These are phyloP conservation scores for Phytophthora sojae DNA, from an alignment of 352 stramenopile genomes.

Conservation along the genomic window DNA sequence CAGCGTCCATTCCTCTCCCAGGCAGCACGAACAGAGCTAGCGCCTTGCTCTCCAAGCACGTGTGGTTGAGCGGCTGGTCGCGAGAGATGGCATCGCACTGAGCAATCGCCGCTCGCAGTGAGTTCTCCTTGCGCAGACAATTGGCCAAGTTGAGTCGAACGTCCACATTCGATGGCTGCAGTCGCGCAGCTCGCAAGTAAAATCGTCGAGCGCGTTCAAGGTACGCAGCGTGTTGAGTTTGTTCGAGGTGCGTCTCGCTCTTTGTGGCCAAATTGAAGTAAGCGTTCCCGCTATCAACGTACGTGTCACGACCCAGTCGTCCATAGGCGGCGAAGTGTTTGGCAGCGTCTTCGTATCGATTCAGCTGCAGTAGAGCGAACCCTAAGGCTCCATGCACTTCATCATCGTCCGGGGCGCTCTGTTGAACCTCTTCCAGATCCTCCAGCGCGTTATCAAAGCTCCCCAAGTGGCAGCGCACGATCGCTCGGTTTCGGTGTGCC, in stretches of 20 bases:
- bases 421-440: constrained; percentile 75
- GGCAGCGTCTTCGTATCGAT: constrained; percentile 72
- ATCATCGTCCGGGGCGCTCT: constrained; percentile 73
- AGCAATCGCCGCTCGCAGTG: constrained; percentile 49
- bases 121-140: constrained; percentile 60
- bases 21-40: constrained; percentile 64
- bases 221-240: constrained; percentile 48
- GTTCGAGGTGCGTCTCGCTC: constrained; percentile 40
- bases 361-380: constrained; percentile 74
- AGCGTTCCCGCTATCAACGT: constrained; percentile 76
- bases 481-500: constrained; percentile 72
- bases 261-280: constrained; percentile 75
- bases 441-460: constrained; percentile 63
- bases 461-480: constrained; percentile 62
- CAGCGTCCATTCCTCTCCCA: constrained; percentile 40
- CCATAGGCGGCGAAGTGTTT: constrained; percentile 71
- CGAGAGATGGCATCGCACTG: constrained; percentile 63
- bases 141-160: constrained; percentile 76
- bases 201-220: constrained; percentile 68
- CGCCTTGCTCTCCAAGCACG: constrained; percentile 65
- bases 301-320: constrained; percentile 66
- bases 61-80: constrained; percentile 58
- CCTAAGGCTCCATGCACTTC: constrained; percentile 70
- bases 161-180: constrained; percentile 70
- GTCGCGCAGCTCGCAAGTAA: constrained; percentile 65